Base-by-base conservation (phyloP, 2,329 filamentous ascomycete genomes). In the Knufia fluminis region DNA sequence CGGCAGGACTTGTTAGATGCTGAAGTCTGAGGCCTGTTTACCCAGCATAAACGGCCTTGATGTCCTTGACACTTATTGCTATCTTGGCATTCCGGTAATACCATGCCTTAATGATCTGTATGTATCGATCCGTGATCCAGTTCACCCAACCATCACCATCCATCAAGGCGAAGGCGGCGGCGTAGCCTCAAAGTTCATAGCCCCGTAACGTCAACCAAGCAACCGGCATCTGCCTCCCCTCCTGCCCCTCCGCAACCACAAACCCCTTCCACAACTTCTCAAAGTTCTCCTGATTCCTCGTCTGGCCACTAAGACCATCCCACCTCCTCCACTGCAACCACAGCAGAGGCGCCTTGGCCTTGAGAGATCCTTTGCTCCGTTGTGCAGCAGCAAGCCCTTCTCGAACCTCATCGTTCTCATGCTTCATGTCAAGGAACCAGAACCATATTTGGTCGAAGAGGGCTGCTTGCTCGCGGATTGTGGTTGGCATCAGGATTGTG, bases 281-380 rank as follows among this genome's bases (percentile, higher is more conserved):
- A 22, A 4, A 41, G 16, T 41, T 41, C 38, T 41, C 38, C n/a
- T 41, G 38, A 23, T 22, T 41, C 22, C 38, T 41, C 19, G 38
- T 41, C 22, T 41, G 38, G 4, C 38, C 38, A 4, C 16, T 8
- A 6, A 23, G 3, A 19, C 38, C 38, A 41, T 41, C 38, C 19
- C 17, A 41, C 6, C 38, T 41, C 22, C 22, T 41, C 38, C 38
- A 41, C 19, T 41, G 9, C 19, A 41, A 17, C 38, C 38, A 41
- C 6, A 24, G 38, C n/a, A 41, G 19, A 3, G 38, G 38, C 9
- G 38, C 38, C 22, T 20, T 22, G 6, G 19, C 22, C 38, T 22
- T 19, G 6, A 41, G 38, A 6, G 22, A 4, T 7, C 38, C 38
- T 23, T 41, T 41, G 19, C 4, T 4, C 9, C 9, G 9, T 4